Base-by-base conservation (phyloP, 179 eudicot genomes). In the Beta corolliflora region DNA sequence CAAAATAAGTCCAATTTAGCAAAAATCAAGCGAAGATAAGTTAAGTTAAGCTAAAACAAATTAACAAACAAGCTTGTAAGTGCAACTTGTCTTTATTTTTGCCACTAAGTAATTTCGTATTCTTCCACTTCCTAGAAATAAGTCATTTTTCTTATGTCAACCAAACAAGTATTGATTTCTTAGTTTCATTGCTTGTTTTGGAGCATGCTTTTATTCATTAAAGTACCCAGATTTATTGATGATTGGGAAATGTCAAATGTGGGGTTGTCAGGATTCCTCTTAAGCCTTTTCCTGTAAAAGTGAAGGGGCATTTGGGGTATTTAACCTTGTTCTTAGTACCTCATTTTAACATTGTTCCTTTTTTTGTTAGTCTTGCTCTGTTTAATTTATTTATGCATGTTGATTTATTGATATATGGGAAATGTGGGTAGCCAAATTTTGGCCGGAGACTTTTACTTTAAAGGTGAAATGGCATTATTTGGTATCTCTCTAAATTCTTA, bases 181-280 rank as follows among this genome's bases (percentile, higher is more conserved):
- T 11, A 15, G 18, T 55, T 55, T 55, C 59, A 5, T 75, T 75
- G 66, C 50, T 56, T 31, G 66, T 41, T 58, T 56, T 18, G 64
- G 41, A 36, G 53, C 53, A 48, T 48, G 53, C 41, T 36, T 36
- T 36, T 36, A 48, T 48, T 9, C 53, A 48, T 58, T 18, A 36
- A 16, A 68, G 56, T 13, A 19, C 29, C 18, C 7, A 36, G 64
- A 73, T 55, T 53, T 73, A 75, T 56, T 75, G 52, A 41, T 18
- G 41, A 36, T 55, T 75, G 64, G 45, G 29, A 75, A 56, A 18
- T 75, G 66, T 75, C 65, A 75, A 75, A 29, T 75, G 77, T 56
- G 77, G 77, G 77, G 66, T 31, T 75, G 66, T 14, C 25, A 36
- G 64, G 66, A 55, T 75, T 56, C 7, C 66, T 74, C 48, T 7